phyloP scores from a whole-genome alignment of 345 rosid species.

The Salix exigua region DNA sequence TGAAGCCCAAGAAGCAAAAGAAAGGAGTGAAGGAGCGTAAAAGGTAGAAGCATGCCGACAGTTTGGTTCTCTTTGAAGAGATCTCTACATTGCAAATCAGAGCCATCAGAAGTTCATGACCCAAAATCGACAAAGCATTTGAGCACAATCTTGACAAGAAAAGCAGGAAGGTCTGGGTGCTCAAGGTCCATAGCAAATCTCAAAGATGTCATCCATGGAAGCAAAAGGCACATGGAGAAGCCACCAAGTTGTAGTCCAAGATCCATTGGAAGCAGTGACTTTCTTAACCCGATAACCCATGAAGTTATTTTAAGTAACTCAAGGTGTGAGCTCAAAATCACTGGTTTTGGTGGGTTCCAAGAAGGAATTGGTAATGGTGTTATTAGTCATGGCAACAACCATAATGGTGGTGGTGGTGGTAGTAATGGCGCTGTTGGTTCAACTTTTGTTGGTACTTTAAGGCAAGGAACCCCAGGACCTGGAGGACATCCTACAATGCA shows the following conservation, averaged over 20 bases:
- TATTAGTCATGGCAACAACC: conserved; percentile 6
- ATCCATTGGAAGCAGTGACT: conserved; percentile 98
- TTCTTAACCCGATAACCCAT: conserved; percentile 92
- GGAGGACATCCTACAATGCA: conserved; percentile 66
- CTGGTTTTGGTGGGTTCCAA: conserved; percentile 63
- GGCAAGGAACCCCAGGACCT: conserved; percentile 90
- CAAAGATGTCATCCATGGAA: conserved; percentile 95
- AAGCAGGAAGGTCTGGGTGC: conserved; percentile 82
- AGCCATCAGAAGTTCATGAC: conserved; percentile 48
- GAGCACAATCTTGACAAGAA: conserved; percentile 58
- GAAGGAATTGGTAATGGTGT: conserved; percentile 37
- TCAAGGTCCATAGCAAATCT: conserved; percentile 98
- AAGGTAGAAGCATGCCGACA: conserved; percentile 45
- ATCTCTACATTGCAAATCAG: conserved; percentile 46
- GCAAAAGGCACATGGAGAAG: conserved; percentile 84
- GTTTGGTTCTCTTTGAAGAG: conserved; percentile 47
- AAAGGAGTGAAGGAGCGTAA: neutral
- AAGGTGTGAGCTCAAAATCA: conserved; percentile 92
- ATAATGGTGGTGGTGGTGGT: conserved; percentile 4
- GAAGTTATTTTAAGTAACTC: conserved; percentile 90
- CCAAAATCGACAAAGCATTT: conserved; percentile 47
- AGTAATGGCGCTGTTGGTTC: conserved; percentile 33
- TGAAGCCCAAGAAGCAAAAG: neutral
- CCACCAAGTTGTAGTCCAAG: conserved; percentile 97
- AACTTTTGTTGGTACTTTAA: conserved; percentile 71